A percentile compares a stretch with the other conserved stretches of the same genome.
Conservation (phyloP, 2,329 filamentous ascomycete species). For the Aphanoascus verrucosus region DNA sequence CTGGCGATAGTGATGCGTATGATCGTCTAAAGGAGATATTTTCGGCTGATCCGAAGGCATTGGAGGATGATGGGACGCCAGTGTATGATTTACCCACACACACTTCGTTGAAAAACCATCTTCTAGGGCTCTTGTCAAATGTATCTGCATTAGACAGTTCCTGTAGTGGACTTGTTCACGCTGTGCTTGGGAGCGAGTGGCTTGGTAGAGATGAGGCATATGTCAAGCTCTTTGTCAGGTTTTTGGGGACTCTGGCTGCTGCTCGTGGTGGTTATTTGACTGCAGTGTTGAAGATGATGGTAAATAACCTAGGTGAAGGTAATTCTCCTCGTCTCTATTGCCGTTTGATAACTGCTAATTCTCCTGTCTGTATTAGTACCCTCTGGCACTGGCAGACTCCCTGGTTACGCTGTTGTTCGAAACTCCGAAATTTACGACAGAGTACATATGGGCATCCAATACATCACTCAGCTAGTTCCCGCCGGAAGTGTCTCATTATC, state of each 20-base stretch:
- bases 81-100: constrained; percentile 41
- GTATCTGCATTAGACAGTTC: constrained; percentile 46
- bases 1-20: constrained; percentile 46
- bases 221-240: constrained; percentile 45
- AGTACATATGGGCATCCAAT: constrained; percentile 63
- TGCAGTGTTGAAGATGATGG: constrained; percentile 66
- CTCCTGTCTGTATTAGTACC: constrained; percentile 34
- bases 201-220: constrained; percentile 51
- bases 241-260: constrained; percentile 58
- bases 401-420: constrained; percentile 47
- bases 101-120: constrained; percentile 46
- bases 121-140: constrained; percentile 48
- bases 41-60: constrained; percentile 36
- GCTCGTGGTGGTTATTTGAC: constrained; percentile 70
- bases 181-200: constrained; percentile 51
- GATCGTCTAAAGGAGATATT: constrained; percentile 47
- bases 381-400: constrained; percentile 43
- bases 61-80: constrained; percentile 25
- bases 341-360: not conserved
- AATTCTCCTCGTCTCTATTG: constrained; percentile 35
- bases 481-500: constrained; percentile 62
- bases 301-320: constrained; percentile 60
- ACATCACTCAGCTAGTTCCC: constrained; percentile 70
- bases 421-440: constrained; percentile 58
- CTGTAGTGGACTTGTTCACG: constrained; percentile 48